phyloP scores from a whole-genome alignment of 2,329 filamentous ascomycete species.

The Fusarium hainanense region DNA sequence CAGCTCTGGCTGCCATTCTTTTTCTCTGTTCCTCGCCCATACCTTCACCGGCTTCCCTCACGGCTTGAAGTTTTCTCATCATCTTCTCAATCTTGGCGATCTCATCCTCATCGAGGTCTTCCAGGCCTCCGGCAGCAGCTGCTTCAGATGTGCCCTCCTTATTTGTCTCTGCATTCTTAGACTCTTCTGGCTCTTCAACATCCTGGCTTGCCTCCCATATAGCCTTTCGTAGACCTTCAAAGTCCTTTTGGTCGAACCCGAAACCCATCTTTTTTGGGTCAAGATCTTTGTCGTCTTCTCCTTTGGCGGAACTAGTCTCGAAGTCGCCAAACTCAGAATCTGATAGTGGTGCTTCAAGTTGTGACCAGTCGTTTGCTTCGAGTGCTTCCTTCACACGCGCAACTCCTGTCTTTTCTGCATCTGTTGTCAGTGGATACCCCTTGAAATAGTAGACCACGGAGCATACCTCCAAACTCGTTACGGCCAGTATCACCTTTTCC shows the following conservation, averaged over 20 bases:
- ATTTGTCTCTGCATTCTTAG: constrained; percentile 20
- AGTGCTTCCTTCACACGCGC: constrained; percentile 69
- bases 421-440: constrained; percentile 29
- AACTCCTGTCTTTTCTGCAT: constrained; percentile 67
- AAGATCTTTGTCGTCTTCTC: constrained; percentile 50
- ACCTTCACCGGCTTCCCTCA: constrained; percentile 68
- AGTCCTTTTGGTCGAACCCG: constrained; percentile 63
- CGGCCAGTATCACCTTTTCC: constrained; percentile 52
- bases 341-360: constrained; percentile 42
- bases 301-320: constrained; percentile 51
- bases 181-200: constrained; percentile 15
- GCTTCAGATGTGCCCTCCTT: constrained; percentile 19
- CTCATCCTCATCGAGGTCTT: constrained; percentile 61
- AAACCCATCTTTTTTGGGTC: constrained; percentile 64
- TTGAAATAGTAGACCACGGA: not conserved
- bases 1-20: constrained; percentile 69
- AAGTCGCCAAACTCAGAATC: constrained; percentile 49
- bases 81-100: constrained; percentile 70
- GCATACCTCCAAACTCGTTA: constrained; percentile 70
- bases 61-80: constrained; percentile 73
- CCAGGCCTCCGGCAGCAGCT: constrained; percentile 50
- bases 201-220: constrained; percentile 59
- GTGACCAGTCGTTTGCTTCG: constrained; percentile 73
- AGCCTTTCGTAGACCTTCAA: constrained; percentile 62
- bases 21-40: constrained; percentile 70